Conservation (phyloP, 2,329 filamentous ascomycete species). For the Clonostachys chloroleuca region DNA sequence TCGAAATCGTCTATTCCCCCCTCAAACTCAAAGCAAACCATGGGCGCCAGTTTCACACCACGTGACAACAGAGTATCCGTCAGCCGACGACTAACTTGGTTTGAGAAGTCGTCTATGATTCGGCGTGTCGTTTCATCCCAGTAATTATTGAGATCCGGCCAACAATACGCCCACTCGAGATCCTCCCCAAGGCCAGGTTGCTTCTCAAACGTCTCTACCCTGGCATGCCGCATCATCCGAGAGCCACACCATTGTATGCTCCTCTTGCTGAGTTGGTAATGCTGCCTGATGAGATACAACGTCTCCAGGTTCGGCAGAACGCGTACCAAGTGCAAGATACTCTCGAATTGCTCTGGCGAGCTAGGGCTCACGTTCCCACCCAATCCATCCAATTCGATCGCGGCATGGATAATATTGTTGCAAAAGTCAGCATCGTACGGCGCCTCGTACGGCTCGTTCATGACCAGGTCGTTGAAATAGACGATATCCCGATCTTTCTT, state of each 20-base stretch:
- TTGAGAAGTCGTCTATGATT: too few species aligned
- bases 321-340: too few species aligned
- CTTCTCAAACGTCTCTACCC: not conserved
- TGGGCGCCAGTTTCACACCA: not conserved
- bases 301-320: not conserved
- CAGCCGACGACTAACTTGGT: too few species aligned
- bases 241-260: not conserved
- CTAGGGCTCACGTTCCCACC: not conserved
- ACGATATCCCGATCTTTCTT: not conserved
- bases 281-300: not conserved
- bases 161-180: not conserved
- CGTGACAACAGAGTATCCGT: too few species aligned
- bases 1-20: not conserved
- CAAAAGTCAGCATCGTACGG: not conserved
- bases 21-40: not conserved
- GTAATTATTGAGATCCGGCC: not conserved
- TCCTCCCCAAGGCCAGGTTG: not conserved
- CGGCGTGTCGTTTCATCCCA: too few species aligned
- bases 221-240: not conserved
- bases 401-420: not conserved
- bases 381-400: not conserved
- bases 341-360: too few species aligned
- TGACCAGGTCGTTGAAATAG: not conserved
- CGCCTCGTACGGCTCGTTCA: too few species aligned
- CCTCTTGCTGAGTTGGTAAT: not conserved